A percentile compares a stretch with the other conserved stretches of the same genome.
These are phyloP conservation scores for Symbiodinium pilosum DNA, from an alignment of 73 alveolate genomes.

Conservation along the genomic window DNA sequence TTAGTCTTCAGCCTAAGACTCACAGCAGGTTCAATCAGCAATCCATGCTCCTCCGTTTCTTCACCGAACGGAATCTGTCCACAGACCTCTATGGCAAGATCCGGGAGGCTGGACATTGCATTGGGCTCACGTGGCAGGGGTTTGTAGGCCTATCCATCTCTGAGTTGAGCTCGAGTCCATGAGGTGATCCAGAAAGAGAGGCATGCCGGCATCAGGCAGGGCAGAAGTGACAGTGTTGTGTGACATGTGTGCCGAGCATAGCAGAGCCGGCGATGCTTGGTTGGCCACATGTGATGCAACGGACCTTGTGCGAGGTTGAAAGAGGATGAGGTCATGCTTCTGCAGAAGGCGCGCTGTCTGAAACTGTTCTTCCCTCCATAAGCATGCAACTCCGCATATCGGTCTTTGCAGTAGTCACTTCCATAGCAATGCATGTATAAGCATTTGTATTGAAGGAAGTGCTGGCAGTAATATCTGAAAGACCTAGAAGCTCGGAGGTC, in stretches of 20 bases:
- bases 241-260: no score
- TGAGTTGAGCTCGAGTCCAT: background rate
- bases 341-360: background rate
- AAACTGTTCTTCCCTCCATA: no score
- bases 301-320: slow-evolving; percentile 6
- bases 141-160: no score
- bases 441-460: no score
- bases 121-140: background rate
- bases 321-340: slow-evolving; percentile 11
- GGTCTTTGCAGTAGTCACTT: no score
- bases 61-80: slow-evolving; percentile 54
- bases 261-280: no score
- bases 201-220: background rate
- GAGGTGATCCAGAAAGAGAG: background rate
- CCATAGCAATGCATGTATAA: no score
- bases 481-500: background rate
- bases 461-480: no score
- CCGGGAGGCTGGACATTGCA: slow-evolving; percentile 1
- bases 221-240: no score
- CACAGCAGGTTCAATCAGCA: slow-evolving; percentile 16
- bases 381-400: no score
- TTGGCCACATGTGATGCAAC: no score
- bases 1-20: background rate
- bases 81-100: slow-evolving; percentile 60
- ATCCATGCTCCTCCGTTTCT: slow-evolving; percentile 28